Percentiles rank a stretch among this genome's conserved stretches.
Conservation (phyloP, 2,329 filamentous ascomycete genomes). For the Neodidymelliopsis sp. region DNA sequence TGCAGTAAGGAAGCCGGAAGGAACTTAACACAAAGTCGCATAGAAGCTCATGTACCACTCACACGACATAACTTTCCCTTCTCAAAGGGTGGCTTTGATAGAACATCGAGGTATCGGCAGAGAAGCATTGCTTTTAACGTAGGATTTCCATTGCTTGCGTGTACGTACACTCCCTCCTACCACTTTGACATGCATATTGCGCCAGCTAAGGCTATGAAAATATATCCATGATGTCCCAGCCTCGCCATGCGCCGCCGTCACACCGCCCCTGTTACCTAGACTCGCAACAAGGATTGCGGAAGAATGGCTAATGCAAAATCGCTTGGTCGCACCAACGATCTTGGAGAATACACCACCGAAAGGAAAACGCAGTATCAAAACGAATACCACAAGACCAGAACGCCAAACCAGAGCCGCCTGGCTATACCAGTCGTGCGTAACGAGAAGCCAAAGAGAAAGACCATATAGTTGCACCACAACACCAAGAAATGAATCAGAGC, state of each 20-base stretch:
- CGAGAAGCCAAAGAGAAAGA: slow-evolving; percentile 6
- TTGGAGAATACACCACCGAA: slow-evolving; percentile 19
- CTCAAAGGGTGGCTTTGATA: too few species aligned
- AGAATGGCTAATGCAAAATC: slow-evolving; percentile 14
- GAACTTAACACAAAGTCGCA: too few species aligned
- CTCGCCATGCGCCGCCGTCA: slow-evolving; percentile 11
- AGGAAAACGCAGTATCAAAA: slow-evolving; percentile 4
- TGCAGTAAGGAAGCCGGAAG: too few species aligned
- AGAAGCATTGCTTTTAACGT: too few species aligned
- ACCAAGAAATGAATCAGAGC: slow-evolving; percentile 29
- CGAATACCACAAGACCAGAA: slow-evolving; percentile 13
- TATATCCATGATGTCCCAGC: slow-evolving; percentile 10
- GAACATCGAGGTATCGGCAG: too few species aligned
- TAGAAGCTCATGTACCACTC: too few species aligned
- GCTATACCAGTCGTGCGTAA: slow-evolving; percentile 15
- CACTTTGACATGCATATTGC: slow-evolving; percentile 4
- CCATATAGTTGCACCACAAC: slow-evolving; percentile 25
- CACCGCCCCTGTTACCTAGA: slow-evolving; percentile 16
- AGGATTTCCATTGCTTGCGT: slow-evolving; percentile 14
- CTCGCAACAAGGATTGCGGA: slow-evolving; percentile 16
- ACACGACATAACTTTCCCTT: too few species aligned
- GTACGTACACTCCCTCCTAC: slow-evolving; percentile 11
- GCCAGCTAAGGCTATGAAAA: slow-evolving; percentile 9
- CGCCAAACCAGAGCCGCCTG: slow-evolving; percentile 16
- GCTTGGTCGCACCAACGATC: slow-evolving; percentile 3